Evolutionary conservation across 164 flowering plant genomes (phyloP), one percentile per base, ranked within the genome.

Genomic region (Berberis vulgaris): DNA sequence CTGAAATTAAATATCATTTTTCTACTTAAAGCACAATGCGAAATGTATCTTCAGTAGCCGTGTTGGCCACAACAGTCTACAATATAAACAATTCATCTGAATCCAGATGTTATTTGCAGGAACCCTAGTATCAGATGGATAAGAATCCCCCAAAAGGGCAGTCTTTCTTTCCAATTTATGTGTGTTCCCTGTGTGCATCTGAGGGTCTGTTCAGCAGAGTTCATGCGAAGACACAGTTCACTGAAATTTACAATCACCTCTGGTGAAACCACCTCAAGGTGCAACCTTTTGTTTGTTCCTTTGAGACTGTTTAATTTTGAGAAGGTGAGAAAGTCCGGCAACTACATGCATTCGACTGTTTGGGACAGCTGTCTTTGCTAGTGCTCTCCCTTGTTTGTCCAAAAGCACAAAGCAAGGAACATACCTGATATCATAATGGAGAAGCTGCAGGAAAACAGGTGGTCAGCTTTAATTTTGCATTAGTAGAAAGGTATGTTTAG

Each of bases 321-420:
- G 83, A 73, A 86, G 84, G 78, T 83, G 86, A 52, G 86, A 78
- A 38, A 86, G 74, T 38, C 96, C 92, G 7, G 92, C 92, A 43
- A 86, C 70, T 13, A 88, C 90, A 74, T 86, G 92, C 54, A 74
- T 73, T 60, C 93, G 76, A 65, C 96, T 86, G 69, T 73, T 81
- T 56, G 93, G 96, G 65, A 86, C 67, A 41, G 89, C 91, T 8
- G 91, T 85, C 75, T 86, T 89, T 49, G 93, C 91, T 43, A 86
- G 64, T 45, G 92, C 96, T 69, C 59, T 79, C 47, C 96, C 96
- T n/a, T 84, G 60, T 74, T 84, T 82, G 76, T 89, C 96, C 77
- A 89, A 62, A 50, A 89, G 71, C 59, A 89, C 87, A 75, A 89
- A 89, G 76, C 93, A 89, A 57, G 96, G 96, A 38, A 89, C 93